Conservation (phyloP, 2,329 filamentous ascomycete species). For the Trichoderma arundinaceum region DNA sequence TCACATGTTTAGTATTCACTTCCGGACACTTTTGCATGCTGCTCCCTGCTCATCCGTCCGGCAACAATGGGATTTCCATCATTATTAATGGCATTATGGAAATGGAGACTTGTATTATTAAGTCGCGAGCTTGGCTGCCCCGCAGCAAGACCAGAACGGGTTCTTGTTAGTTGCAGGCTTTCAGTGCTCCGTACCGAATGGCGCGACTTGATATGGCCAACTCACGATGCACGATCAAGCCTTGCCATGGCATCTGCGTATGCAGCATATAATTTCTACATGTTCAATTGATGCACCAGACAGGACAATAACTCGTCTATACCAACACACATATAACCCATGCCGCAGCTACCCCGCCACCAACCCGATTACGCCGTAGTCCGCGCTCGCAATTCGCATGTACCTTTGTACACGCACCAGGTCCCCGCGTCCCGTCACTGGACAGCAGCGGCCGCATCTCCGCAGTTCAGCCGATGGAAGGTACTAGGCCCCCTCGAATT, state of each 20-base stretch:
- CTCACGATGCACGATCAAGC: too few species aligned
- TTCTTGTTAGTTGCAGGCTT: too few species aligned
- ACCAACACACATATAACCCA: too few species aligned
- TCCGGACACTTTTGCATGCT: too few species aligned
- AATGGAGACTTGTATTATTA: background rate
- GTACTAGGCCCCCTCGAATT: conserved; percentile 41
- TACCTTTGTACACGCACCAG: background rate
- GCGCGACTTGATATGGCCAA: too few species aligned
- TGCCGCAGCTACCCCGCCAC: conserved; percentile 8
- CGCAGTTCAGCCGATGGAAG: conserved; percentile 42
- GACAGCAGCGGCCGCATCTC: background rate
- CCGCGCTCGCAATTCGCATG: background rate
- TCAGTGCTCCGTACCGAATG: too few species aligned
- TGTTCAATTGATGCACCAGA: background rate
- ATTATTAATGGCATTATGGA: background rate
- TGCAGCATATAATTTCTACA: too few species aligned
- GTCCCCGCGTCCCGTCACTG: conserved; percentile 13
- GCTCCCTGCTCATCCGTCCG: too few species aligned
- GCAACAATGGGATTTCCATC: background rate
- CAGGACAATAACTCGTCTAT: background rate
- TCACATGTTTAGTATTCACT: too few species aligned
- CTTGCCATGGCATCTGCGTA: too few species aligned
- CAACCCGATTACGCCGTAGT: background rate
- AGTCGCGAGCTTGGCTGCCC: too few species aligned
- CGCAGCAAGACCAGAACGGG: too few species aligned